Percentiles rank a stretch among this genome's conserved stretches.
Evolutionary conservation across 164 flowering plant species (phyloP).

Genomic region (Chloranthus sessilifolius): DNA sequence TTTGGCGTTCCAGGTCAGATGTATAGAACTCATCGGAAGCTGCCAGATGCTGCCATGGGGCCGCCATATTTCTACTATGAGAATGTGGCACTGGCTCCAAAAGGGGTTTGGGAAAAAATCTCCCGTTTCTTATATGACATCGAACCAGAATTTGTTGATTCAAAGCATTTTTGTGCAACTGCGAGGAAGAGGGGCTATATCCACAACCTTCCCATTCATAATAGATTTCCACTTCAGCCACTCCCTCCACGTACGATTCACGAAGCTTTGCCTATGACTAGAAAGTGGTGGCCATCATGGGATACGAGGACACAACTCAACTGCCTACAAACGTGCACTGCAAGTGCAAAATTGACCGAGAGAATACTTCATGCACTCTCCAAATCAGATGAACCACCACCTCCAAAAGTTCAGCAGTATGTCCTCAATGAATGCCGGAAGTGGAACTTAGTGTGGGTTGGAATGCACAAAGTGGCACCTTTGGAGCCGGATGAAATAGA

Average conservation of each 20-base stretch:
- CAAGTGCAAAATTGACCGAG: slow-evolving; percentile 64
- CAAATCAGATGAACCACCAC: slow-evolving; percentile 44
- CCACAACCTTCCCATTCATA: slow-evolving; percentile 69
- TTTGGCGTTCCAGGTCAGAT: slow-evolving; percentile 49
- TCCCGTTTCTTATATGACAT: slow-evolving; percentile 61
- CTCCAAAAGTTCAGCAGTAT: slow-evolving; percentile 42
- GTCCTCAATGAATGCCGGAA: slow-evolving; percentile 61
- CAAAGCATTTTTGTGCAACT: slow-evolving; percentile 67
- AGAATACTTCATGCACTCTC: slow-evolving; percentile 61
- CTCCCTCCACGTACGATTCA: slow-evolving; percentile 56
- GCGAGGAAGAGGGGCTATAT: slow-evolving; percentile 84
- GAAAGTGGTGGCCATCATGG: slow-evolving; percentile 89
- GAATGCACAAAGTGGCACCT: slow-evolving; percentile 74
- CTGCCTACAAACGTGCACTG: slow-evolving; percentile 64
- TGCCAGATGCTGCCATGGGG: slow-evolving; percentile 61
- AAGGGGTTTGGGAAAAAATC: slow-evolving; percentile 81
- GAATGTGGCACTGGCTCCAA: slow-evolving; percentile 84
- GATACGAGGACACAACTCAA: slow-evolving; percentile 66
- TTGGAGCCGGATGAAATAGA: slow-evolving; percentile 87
- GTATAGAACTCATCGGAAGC: slow-evolving; percentile 27
- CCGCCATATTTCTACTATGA: slow-evolving; percentile 87
- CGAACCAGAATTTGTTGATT: slow-evolving; percentile 86
- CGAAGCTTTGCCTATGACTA: slow-evolving; percentile 69
- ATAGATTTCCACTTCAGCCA: slow-evolving; percentile 59
- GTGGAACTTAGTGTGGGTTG: slow-evolving; percentile 95